phyloP scores from a whole-genome alignment of 2,329 filamentous ascomycete genomes.

The Periconia sp. region DNA sequence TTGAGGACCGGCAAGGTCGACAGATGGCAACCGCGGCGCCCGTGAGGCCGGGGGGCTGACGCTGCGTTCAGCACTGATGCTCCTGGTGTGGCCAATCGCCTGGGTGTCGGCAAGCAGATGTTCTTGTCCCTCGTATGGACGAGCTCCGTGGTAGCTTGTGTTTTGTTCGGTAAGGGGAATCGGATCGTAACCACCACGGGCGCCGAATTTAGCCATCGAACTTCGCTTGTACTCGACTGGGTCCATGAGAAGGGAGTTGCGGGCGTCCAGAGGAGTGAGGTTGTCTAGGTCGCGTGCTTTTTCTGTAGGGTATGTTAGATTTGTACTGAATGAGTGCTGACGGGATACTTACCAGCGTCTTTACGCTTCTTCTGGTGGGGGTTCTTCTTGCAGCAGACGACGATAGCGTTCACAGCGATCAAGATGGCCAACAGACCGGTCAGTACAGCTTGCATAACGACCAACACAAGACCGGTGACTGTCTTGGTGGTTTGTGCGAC shows the following conservation, averaged over 20 bases:
- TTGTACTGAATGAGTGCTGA: not conserved
- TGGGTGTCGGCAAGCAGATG: slow-evolving; percentile 39
- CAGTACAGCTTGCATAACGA: slow-evolving; percentile 84
- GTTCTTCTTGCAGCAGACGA: slow-evolving; percentile 81
- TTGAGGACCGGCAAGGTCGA: slow-evolving; percentile 22
- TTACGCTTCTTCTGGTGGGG: slow-evolving; percentile 86
- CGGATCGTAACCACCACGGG: slow-evolving; percentile 35
- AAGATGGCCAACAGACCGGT: slow-evolving; percentile 83
- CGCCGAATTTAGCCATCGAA: slow-evolving; percentile 33
- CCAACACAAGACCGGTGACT: slow-evolving; percentile 87
- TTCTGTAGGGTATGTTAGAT: slow-evolving; percentile 56
- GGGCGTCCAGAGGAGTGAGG: slow-evolving; percentile 82
- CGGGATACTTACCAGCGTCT: slow-evolving; percentile 72
- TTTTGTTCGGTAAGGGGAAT: slow-evolving; percentile 40
- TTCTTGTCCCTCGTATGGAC: slow-evolving; percentile 26
- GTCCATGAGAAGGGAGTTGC: slow-evolving; percentile 80
- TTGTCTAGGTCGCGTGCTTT: slow-evolving; percentile 78
- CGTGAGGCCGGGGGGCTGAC: slow-evolving; percentile 21
- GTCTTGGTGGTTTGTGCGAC: slow-evolving; percentile 92
- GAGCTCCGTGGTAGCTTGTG: slow-evolving; percentile 28
- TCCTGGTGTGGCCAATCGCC: slow-evolving; percentile 31
- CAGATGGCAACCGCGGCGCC: slow-evolving; percentile 33
- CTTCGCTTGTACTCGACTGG: slow-evolving; percentile 51
- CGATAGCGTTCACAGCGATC: slow-evolving; percentile 85
- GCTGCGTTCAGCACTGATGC: slow-evolving; percentile 24